Evolutionary conservation across 805 yeast species (phyloP).

Genomic region (Candida krabiensis): DNA sequence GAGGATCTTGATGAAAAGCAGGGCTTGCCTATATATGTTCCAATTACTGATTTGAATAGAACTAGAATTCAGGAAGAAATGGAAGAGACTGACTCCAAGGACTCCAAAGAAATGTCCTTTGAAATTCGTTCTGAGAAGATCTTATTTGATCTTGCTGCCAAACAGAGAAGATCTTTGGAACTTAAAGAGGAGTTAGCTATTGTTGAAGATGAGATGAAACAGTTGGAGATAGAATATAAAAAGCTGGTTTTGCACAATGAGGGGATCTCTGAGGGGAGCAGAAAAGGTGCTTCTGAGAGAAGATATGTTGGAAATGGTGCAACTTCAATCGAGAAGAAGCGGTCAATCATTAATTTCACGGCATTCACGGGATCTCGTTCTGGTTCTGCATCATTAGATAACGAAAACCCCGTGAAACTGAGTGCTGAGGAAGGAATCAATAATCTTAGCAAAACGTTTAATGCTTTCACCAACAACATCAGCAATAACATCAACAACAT

Average conservation of each 20-base stretch:
- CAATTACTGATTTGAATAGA: constrained; percentile 24
- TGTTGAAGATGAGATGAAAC: constrained; percentile 38
- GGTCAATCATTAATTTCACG: constrained; percentile 8
- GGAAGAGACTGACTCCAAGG: constrained; percentile 11
- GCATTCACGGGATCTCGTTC: constrained; percentile 1
- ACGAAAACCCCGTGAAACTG: too few species aligned
- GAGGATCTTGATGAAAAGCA: constrained; percentile 10
- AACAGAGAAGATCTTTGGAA: constrained; percentile 54
- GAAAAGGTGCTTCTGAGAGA: too few species aligned
- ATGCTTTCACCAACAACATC: constrained; percentile 25
- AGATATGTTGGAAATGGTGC: too few species aligned
- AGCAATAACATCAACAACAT: constrained; percentile 23
- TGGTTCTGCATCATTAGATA: neutral
- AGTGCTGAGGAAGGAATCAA: too few species aligned
- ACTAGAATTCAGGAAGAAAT: constrained; percentile 5
- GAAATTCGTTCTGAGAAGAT: too few species aligned
- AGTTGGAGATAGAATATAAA: constrained; percentile 35
- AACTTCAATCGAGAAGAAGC: constrained; percentile 6
- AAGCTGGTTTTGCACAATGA: constrained; percentile 5
- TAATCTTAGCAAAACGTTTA: constrained; percentile 20
- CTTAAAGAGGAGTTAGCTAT: constrained; percentile 44
- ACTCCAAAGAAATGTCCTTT: too few species aligned
- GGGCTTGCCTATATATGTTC: constrained; percentile 38
- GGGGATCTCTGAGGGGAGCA: neutral
- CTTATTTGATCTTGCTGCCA: constrained; percentile 44